These are phyloP conservation scores for Penicillium robsamsonii DNA, from an alignment of 495 filamentous ascomycete genomes.

Conservation along the genomic window DNA sequence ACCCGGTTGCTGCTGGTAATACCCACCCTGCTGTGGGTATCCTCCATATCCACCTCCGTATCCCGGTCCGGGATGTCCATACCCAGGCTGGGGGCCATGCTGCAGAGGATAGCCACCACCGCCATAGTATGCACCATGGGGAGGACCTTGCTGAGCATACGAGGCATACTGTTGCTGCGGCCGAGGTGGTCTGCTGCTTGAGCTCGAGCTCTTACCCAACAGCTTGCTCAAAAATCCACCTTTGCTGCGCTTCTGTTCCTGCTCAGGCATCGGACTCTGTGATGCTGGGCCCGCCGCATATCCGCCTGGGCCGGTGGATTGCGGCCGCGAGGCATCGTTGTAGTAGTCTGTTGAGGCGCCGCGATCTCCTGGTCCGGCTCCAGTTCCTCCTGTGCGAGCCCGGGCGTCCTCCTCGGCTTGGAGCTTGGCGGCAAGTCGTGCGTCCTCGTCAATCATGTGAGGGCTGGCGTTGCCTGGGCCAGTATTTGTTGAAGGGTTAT, in stretches of 20 bases:
- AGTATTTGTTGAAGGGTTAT: conserved; percentile 29
- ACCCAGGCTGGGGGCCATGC: conserved; percentile 33
- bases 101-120: conserved; percentile 39
- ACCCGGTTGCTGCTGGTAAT: conserved; percentile 41
- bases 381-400: conserved; percentile 29
- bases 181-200: conserved; percentile 19
- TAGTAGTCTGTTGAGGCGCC: conserved; percentile 50
- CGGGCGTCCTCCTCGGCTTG: conserved; percentile 80
- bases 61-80: conserved; percentile 36
- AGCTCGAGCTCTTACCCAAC: conserved; percentile 40
- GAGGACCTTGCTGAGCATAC: conserved; percentile 23
- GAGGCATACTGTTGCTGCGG: conserved; percentile 32
- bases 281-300: conserved; percentile 29
- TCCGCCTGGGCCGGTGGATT: conserved; percentile 14
- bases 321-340: conserved; percentile 26
- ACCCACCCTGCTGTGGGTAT: conserved; percentile 45
- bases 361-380: conserved; percentile 7
- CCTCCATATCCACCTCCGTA: conserved; percentile 32
- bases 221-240: conserved; percentile 51
- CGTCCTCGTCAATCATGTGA: conserved; percentile 62
- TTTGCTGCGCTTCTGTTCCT: conserved; percentile 36
- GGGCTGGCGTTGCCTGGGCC: conserved; percentile 16
- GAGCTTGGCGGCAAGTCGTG: conserved; percentile 67
- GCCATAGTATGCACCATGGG: conserved; percentile 28
- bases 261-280: conserved; percentile 23